Percentiles rank a stretch among this genome's conserved stretches.
These are phyloP conservation scores for Spathaspora arborariae DNA, from an alignment of 805 yeast genomes.

Conservation along the genomic window DNA sequence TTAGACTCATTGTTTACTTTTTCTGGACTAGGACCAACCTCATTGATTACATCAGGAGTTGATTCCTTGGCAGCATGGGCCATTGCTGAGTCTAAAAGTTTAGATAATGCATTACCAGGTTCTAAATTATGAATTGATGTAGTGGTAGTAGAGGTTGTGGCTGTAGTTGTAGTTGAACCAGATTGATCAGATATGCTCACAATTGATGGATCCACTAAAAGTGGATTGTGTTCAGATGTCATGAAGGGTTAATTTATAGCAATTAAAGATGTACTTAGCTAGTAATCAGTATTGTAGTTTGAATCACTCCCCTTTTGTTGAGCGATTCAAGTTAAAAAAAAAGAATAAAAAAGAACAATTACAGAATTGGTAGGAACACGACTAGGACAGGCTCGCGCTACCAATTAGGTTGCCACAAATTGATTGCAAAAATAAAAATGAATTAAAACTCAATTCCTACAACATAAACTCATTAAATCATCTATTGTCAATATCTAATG, in stretches of 20 bases:
- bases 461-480: background rate
- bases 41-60: conserved; percentile 27
- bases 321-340: background rate
- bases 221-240: conserved; percentile 13
- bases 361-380: too few species aligned
- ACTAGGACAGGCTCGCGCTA: too few species aligned
- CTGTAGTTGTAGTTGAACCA: background rate
- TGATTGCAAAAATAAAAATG: too few species aligned
- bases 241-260: too few species aligned
- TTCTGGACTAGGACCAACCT: background rate
- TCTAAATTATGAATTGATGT: conserved; percentile 15
- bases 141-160: background rate
- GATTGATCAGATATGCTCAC: conserved; percentile 14
- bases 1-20: too few species aligned
- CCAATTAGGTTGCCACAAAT: too few species aligned
- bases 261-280: too few species aligned
- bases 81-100: conserved; percentile 42
- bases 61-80: conserved; percentile 45
- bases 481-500: background rate
- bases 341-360: too few species aligned
- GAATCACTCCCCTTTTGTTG: background rate
- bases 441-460: too few species aligned
- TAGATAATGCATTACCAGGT: conserved; percentile 37
- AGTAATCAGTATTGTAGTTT: too few species aligned
- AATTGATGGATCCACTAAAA: conserved; percentile 30